Percentiles rank a stretch among this genome's conserved stretches.
These are phyloP conservation scores for Glycine tomentella DNA, from an alignment of 306 rosid species.

Conservation along the genomic window DNA sequence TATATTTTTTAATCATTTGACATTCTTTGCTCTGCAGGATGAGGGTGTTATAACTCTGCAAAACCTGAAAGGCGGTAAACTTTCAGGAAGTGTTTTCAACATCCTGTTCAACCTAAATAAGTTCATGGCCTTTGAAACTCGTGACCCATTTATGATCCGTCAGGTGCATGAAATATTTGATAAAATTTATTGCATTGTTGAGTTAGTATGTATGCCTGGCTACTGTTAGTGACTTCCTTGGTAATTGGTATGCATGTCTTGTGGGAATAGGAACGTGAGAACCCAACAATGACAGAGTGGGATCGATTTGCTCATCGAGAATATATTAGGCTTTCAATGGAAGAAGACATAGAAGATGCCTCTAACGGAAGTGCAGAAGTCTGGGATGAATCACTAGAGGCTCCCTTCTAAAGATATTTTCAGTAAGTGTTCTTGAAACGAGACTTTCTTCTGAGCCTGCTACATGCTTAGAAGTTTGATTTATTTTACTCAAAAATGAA, in stretches of 20 bases:
- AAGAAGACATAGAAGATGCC: constrained; percentile 99
- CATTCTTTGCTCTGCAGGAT: constrained; percentile 60
- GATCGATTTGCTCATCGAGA: constrained; percentile 99
- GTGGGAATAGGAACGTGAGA: constrained; percentile 92
- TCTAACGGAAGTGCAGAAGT: constrained; percentile 99
- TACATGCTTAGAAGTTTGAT: constrained; percentile 33
- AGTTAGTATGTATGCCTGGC: constrained; percentile 33
- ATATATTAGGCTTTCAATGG: constrained; percentile 99
- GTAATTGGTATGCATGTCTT: constrained; percentile 36
- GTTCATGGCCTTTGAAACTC: constrained; percentile 99
- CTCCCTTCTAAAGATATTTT: constrained; percentile 78
- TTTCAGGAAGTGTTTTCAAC: constrained; percentile 96
- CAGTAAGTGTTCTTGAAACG: constrained; percentile 54
- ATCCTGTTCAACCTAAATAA: constrained; percentile 97
- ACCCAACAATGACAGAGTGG: constrained; percentile 99
- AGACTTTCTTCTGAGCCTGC: constrained; percentile 26
- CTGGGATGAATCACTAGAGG: constrained; percentile 99
- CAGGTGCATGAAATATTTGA: constrained; percentile 66
- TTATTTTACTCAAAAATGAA: constrained; percentile 32
- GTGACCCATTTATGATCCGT: constrained; percentile 97
- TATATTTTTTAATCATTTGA: constrained; percentile 27
- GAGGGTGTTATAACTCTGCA: constrained; percentile 71
- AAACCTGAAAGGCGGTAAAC: constrained; percentile 93
- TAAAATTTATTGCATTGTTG: constrained; percentile 11
- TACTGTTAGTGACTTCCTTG: constrained; percentile 43